A percentile compares a stretch with the other conserved stretches of the same genome.
Conservation (phyloP, 2,329 filamentous ascomycete genomes). For the Zalaria obscura region DNA sequence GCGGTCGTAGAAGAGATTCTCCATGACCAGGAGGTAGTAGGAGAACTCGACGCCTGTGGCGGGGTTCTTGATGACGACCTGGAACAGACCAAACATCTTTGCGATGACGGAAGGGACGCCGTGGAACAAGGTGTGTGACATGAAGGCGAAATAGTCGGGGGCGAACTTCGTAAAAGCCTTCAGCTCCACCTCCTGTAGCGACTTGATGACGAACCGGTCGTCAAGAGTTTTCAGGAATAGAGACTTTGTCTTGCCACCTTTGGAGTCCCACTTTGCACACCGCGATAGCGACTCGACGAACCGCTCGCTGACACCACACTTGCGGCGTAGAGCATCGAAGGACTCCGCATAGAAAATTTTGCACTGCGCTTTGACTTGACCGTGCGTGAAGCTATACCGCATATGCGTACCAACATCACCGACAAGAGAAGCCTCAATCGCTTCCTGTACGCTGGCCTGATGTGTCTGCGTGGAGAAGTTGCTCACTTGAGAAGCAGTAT, state of each 20-base stretch:
- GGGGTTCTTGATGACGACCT: constrained; percentile 93
- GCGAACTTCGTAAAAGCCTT: constrained; percentile 90
- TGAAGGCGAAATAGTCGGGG: constrained; percentile 92
- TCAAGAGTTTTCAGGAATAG: constrained; percentile 95
- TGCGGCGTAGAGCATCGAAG: constrained; percentile 84
- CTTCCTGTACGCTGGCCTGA: constrained; percentile 40
- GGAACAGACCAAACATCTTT: constrained; percentile 98
- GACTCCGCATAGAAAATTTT: constrained; percentile 99
- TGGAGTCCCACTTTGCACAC: constrained; percentile 95
- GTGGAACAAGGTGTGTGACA: constrained; percentile 91
- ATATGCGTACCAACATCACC: constrained; percentile 81
- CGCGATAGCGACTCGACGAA: constrained; percentile 91
- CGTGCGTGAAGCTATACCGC: constrained; percentile 90
- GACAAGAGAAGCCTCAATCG: constrained; percentile 73
- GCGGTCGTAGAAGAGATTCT: constrained; percentile 95
- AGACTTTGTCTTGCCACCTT: constrained; percentile 94
- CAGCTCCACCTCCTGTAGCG: constrained; percentile 78
- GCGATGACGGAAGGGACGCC: constrained; percentile 88
- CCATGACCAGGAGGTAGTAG: constrained; percentile 87
- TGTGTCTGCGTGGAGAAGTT: constrained; percentile 4
- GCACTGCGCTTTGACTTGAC: constrained; percentile 87
- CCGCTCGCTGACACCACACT: constrained; percentile 84
- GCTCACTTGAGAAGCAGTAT: constrained; percentile 11
- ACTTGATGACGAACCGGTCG: constrained; percentile 86
- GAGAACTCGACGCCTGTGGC: constrained; percentile 85